Conservation (phyloP, 2,329 filamentous ascomycete species). For the Talaromyces islandicus region DNA sequence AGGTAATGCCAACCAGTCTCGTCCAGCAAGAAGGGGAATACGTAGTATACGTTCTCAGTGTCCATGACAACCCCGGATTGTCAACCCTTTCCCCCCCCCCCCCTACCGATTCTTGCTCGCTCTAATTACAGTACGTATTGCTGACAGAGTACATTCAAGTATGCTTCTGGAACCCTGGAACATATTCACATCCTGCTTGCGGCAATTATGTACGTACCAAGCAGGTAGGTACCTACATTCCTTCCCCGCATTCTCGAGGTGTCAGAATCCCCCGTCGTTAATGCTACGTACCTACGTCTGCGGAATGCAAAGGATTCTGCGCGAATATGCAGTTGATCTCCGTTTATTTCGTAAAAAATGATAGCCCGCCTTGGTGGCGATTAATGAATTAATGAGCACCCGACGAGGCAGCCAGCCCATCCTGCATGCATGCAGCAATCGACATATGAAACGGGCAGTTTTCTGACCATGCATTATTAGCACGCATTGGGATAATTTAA, state of each 20-base stretch:
- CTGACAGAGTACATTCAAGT: not conserved
- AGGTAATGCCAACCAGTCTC: not conserved
- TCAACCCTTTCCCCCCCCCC: too few relatives aligned
- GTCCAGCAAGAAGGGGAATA: not conserved
- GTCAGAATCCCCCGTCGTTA: conserved; percentile 11
- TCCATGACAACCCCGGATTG: not conserved
- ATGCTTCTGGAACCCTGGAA: not conserved
- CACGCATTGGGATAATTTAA: not conserved
- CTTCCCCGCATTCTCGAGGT: not conserved
- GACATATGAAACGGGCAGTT: not conserved
- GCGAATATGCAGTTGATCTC: not conserved
- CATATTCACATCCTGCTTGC: not conserved
- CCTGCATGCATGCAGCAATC: not conserved
- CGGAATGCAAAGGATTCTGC: not conserved
- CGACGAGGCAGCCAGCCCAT: not conserved
- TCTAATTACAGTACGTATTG: not conserved
- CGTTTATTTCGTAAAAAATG: not conserved
- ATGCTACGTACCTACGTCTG: conserved; percentile 22
- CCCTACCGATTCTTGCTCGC: not conserved
- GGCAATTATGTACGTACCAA: not conserved
- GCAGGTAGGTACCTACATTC: not conserved
- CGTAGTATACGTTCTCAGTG: too few relatives aligned
- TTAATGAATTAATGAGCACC: not conserved
- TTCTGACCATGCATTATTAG: not conserved
- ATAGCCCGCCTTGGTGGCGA: not conserved